These are phyloP conservation scores for Trifolium subterraneum DNA, from an alignment of 306 rosid genomes.

Conservation along the genomic window DNA sequence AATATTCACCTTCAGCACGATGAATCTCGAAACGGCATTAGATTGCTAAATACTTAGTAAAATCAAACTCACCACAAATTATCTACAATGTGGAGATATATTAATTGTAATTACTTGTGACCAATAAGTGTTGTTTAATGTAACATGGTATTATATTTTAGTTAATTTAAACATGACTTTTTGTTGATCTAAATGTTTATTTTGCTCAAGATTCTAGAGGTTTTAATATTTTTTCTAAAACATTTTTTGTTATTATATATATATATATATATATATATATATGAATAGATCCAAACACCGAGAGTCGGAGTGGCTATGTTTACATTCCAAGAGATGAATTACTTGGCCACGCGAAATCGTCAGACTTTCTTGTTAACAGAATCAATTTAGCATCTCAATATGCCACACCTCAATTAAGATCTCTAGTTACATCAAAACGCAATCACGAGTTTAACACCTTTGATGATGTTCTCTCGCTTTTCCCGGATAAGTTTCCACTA, in stretches of 20 bases:
- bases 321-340: conserved; percentile 82
- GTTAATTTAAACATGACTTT: background rate
- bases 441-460: conserved; percentile 57
- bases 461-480: conserved; percentile 62
- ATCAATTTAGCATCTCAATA: conserved; percentile 60
- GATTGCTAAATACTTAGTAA: too few relatives aligned
- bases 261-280: too few relatives aligned
- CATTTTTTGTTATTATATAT: too few relatives aligned
- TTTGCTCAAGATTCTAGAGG: background rate
- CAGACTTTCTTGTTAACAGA: conserved; percentile 60
- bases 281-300: conserved; percentile 54
- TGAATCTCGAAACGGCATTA: too few relatives aligned
- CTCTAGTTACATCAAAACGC: conserved; percentile 34
- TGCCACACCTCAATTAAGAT: conserved; percentile 49
- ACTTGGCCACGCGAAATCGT: conserved; percentile 66
- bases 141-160: too few relatives aligned
- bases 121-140: too few relatives aligned
- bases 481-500: conserved; percentile 62
- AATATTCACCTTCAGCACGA: too few relatives aligned
- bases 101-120: too few relatives aligned
- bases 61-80: too few relatives aligned
- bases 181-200: background rate
- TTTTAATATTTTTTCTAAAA: background rate
- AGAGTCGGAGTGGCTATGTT: conserved; percentile 51
- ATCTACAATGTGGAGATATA: too few relatives aligned